Evolutionary conservation across 257 asterid species (phyloP).

Genomic region (Phtheirospermum japonicum): DNA sequence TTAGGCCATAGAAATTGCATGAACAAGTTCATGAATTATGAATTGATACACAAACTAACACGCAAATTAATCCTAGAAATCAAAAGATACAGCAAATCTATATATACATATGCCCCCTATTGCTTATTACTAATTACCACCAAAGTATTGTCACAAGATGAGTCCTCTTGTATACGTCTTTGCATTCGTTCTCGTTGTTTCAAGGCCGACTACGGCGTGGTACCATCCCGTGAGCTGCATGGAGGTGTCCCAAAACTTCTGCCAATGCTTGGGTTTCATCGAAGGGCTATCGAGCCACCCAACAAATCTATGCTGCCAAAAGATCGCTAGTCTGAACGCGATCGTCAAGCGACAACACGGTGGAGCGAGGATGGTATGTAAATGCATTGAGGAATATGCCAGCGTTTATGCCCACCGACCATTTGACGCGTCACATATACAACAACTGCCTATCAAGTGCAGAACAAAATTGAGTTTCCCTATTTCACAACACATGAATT

Average conservation of each 20-base stretch:
- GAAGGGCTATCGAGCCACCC: conserved; percentile 18
- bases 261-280: conserved; percentile 17
- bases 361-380: conserved; percentile 32
- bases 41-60: conserved; percentile 1
- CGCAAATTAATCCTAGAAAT: conserved; percentile 13
- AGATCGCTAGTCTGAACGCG: conserved; percentile 20
- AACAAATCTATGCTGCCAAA: conserved; percentile 25
- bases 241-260: conserved; percentile 31
- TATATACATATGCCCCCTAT: not conserved
- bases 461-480: conserved; percentile 39
- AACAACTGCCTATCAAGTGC: conserved; percentile 33
- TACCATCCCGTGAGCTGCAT: conserved; percentile 14
- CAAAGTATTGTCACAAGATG: conserved; percentile 1
- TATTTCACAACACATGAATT: conserved; percentile 41
- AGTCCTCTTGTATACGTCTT: conserved; percentile 2
- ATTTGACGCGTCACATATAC: conserved; percentile 20
- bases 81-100: not conserved
- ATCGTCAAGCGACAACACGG: conserved; percentile 11
- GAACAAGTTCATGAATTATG: no score
- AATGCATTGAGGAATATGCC: conserved; percentile 34
- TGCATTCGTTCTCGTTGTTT: not conserved
- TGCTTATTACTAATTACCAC: not conserved
- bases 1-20: conserved; percentile 17
- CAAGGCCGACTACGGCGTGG: no score
- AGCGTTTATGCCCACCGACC: not conserved